Conservation (phyloP, 2,329 filamentous ascomycete genomes). For the Paraphoma sp. region DNA sequence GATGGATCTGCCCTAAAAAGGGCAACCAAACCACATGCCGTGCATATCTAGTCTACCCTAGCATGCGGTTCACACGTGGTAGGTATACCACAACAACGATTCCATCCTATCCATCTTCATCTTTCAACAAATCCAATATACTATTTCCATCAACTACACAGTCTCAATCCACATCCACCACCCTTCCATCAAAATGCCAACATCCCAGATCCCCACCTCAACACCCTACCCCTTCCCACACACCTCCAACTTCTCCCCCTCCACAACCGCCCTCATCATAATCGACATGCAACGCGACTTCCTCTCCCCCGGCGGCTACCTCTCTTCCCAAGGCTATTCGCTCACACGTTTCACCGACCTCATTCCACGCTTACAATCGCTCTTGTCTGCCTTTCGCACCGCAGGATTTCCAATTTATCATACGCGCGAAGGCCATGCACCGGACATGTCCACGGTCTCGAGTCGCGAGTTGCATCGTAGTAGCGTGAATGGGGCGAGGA, state of each 20-base stretch:
- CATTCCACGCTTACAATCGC: constrained; percentile 51
- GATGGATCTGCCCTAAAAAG: neutral
- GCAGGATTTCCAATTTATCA: constrained; percentile 55
- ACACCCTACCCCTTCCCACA: constrained; percentile 52
- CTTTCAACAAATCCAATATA: too few relatives aligned
- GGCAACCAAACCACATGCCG: neutral
- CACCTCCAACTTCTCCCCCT: constrained; percentile 46
- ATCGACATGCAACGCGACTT: constrained; percentile 66
- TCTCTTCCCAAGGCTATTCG: constrained; percentile 56
- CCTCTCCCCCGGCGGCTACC: constrained; percentile 57
- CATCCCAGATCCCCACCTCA: constrained; percentile 19
- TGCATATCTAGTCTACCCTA: neutral
- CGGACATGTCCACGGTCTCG: constrained; percentile 64
- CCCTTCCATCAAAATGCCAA: constrained; percentile 13
- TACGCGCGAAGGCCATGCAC: constrained; percentile 61
- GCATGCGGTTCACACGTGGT: neutral
- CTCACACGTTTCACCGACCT: constrained; percentile 51
- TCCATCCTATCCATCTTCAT: too few relatives aligned
- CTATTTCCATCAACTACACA: too few relatives aligned
- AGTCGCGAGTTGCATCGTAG: constrained; percentile 62
- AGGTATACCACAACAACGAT: too few relatives aligned
- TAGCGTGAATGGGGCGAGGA: constrained; percentile 60
- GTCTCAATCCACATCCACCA: neutral
- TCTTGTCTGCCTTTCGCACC: constrained; percentile 52
- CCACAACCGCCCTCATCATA: constrained; percentile 59